Percentiles rank a stretch among this genome's conserved stretches.
Evolutionary conservation across 2,329 filamentous ascomycete genomes (phyloP).

Genomic region (Ceratocystis albifundus): DNA sequence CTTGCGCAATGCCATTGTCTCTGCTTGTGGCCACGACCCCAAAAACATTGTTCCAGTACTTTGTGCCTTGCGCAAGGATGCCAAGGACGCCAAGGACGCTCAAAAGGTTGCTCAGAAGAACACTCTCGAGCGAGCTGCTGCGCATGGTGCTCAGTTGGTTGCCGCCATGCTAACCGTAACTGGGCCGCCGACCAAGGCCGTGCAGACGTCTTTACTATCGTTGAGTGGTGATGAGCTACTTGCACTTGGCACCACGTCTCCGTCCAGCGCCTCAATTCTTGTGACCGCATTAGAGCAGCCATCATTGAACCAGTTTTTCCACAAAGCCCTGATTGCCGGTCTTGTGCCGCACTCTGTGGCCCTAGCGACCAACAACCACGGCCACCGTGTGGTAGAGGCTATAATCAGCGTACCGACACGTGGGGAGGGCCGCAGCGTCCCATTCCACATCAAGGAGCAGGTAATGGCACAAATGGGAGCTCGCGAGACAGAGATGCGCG

Average conservation of each 20-base stretch:
- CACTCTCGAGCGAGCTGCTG: constrained; percentile 25
- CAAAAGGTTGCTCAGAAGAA: constrained; percentile 17
- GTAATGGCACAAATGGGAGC: constrained; percentile 40
- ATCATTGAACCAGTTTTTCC: constrained; percentile 41
- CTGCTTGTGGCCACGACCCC: constrained; percentile 38
- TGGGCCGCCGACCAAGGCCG: constrained; percentile 54
- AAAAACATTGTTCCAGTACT: constrained; percentile 40
- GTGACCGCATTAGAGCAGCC: constrained; percentile 40
- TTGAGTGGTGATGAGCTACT: constrained; percentile 46
- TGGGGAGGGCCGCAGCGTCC: constrained; percentile 36
- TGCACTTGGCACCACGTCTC: constrained; percentile 49
- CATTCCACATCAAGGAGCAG: constrained; percentile 47
- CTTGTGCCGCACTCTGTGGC: constrained; percentile 37
- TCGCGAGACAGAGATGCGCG: constrained; percentile 40
- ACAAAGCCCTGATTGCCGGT: constrained; percentile 42
- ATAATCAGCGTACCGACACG: constrained; percentile 41
- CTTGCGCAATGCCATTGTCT: constrained; percentile 38
- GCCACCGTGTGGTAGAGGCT: constrained; percentile 41
- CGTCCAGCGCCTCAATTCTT: constrained; percentile 40
- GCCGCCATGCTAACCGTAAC: constrained; percentile 67
- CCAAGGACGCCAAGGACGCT: constrained; percentile 28
- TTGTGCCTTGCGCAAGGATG: constrained; percentile 36
- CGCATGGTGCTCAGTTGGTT: constrained; percentile 70
- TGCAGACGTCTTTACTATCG: constrained; percentile 60
- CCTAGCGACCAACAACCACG: constrained; percentile 40